phyloP scores from a whole-genome alignment of 1,284 basidiomycete species.

The Marasmius sp. region DNA sequence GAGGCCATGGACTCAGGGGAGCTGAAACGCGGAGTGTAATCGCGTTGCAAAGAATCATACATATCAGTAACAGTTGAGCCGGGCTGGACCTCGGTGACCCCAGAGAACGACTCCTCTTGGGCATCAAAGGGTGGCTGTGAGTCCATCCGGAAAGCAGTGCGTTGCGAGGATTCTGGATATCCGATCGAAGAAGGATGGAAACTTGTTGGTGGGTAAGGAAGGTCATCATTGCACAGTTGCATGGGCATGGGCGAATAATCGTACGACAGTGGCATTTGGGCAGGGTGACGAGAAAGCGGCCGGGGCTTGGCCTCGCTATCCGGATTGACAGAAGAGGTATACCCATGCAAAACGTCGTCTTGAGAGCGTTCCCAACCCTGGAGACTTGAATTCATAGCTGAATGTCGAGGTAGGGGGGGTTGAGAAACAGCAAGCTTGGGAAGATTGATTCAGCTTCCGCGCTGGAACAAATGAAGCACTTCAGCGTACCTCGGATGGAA shows the following conservation, averaged over 20 bases:
- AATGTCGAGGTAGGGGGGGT: no score
- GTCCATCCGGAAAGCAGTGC: not conserved
- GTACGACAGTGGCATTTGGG: not conserved
- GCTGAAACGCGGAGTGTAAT: not conserved
- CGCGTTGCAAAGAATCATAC: not conserved
- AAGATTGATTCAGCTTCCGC: not conserved
- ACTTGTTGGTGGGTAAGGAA: not conserved
- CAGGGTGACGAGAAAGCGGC: not conserved
- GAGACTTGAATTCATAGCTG: no score
- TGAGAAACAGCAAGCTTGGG: not conserved
- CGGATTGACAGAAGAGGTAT: not conserved
- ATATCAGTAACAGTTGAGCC: not conserved
- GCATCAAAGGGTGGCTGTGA: not conserved
- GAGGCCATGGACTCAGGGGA: not conserved
- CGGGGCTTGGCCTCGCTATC: not conserved
- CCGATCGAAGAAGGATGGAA: not conserved
- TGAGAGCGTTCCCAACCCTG: no score
- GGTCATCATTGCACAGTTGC: not conserved
- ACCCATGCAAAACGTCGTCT: not conserved
- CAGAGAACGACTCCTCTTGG: not conserved
- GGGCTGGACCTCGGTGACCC: not conserved
- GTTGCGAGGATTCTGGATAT: conserved; percentile 2
- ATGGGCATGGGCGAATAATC: not conserved
- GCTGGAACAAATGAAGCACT: not conserved
- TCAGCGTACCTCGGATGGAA: not conserved